Base-by-base conservation (phyloP, 495 filamentous ascomycete genomes). In the Tuber calosporum region DNA sequence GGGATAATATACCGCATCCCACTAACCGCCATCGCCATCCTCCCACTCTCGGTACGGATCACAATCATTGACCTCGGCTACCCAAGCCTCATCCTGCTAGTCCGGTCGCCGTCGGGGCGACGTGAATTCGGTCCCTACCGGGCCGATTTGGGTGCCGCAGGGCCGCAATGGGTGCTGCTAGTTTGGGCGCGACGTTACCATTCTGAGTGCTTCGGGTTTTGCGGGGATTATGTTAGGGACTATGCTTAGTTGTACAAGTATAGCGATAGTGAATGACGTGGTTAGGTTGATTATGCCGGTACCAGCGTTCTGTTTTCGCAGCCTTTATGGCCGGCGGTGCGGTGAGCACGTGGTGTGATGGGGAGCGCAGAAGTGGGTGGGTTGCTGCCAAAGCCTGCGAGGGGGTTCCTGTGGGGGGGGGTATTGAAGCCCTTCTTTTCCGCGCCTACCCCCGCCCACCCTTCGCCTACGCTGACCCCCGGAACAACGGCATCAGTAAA, bases 181-280 rank as follows among this genome's bases (percentile, higher is more conserved):
- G 88, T 75, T 83, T 95, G 0, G 92, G 92, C 7, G 94, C 91
- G 0, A 95, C 90, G 0, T 94, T 71, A 87, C 90, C 4, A 87
- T 95, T 40, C 84, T 96, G 0, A 83, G 83, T 19, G 86, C 88
- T 48, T 86, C 85, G 0, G 77, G 77, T 17, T 68, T 80, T 22
- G 83, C 84, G 34, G 81, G 84, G 4, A 92, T 89, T 2, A 85
- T 90, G 4, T 82, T 94, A 2, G 92, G 92, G 0, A 86, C 87
- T 0, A 89, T 95, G 0, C 86, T 93, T 0, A 86, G 86, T 15
- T 88, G 87, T 72, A 91, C 91, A 4, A 92, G 87, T 72, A 91
- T 90, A 4, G 93, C 91, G 30, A 90, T 95, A 86, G 85, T 96
- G 77, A 92, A 95, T 82, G 92, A 94, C 83, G 90, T 95, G 1